These are phyloP conservation scores for Rhexocercosporidium sp. DNA, from an alignment of 2,329 filamentous ascomycete species.

Conservation along the genomic window DNA sequence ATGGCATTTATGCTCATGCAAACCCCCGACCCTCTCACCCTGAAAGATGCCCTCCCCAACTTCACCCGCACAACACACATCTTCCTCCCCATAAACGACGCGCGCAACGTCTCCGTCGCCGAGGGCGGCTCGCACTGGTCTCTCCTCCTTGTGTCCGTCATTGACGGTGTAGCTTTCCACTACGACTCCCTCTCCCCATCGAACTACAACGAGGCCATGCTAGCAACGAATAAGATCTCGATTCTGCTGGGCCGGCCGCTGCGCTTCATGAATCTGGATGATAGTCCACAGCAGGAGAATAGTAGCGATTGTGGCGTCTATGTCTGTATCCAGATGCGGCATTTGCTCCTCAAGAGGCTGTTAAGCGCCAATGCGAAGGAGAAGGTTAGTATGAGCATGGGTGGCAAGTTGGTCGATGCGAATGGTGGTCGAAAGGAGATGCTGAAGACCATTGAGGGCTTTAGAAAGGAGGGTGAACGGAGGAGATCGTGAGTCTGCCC, in stretches of 20 bases:
- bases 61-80: conserved; percentile 85
- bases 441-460: conserved; percentile 82
- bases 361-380: conserved; percentile 78
- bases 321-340: conserved; percentile 93
- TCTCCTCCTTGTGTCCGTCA: conserved; percentile 82
- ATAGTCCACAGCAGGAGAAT: conserved; percentile 91
- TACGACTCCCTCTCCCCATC: conserved; percentile 85
- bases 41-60: conserved; percentile 76
- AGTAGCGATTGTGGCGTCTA: conserved; percentile 94
- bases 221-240: conserved; percentile 71
- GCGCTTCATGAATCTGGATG: conserved; percentile 80
- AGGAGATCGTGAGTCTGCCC: conserved; percentile 72
- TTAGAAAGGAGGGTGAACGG: conserved; percentile 86
- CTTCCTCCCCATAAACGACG: conserved; percentile 95
- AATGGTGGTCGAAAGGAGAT: conserved; percentile 85
- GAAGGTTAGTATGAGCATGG: conserved; percentile 95
- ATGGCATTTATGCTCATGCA: conserved; percentile 94
- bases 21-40: conserved; percentile 60
- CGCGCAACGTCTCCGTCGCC: conserved; percentile 73
- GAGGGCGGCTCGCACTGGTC: conserved; percentile 97
- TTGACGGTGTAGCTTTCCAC: conserved; percentile 93
- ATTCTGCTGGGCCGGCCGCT: conserved; percentile 69
- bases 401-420: conserved; percentile 82
- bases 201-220: conserved; percentile 76
- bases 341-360: conserved; percentile 85